phyloP scores from a whole-genome alignment of 495 filamentous ascomycete genomes.

The Lophium mytilinum region DNA sequence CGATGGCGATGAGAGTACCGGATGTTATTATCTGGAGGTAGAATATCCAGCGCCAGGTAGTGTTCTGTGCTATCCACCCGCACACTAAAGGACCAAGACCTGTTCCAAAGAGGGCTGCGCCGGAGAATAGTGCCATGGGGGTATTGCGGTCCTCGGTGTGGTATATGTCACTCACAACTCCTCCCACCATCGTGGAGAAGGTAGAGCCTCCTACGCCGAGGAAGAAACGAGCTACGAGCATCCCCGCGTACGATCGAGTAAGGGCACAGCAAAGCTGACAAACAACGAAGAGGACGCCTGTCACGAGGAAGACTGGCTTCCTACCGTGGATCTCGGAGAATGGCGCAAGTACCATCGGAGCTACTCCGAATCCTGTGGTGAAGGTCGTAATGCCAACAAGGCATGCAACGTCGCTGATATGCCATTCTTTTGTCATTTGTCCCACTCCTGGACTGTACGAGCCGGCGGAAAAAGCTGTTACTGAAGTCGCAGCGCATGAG shows the following conservation, averaged over 20 bases:
- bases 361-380: slow-evolving; percentile 71
- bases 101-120: slow-evolving; percentile 68
- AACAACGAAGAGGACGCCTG: slow-evolving; percentile 60
- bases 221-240: slow-evolving; percentile 70
- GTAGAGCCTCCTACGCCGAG: slow-evolving; percentile 68
- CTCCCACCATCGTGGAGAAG: slow-evolving; percentile 88
- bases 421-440: slow-evolving; percentile 56
- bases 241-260: slow-evolving; percentile 60
- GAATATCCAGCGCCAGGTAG: slow-evolving; percentile 83
- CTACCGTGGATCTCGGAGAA: slow-evolving; percentile 81
- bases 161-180: slow-evolving; percentile 85
- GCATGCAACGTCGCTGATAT: slow-evolving; percentile 55
- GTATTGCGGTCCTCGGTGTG: slow-evolving; percentile 71
- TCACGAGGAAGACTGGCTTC: slow-evolving; percentile 68
- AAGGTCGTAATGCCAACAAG: slow-evolving; percentile 77
- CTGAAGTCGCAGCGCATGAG: slow-evolving; percentile 63
- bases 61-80: slow-evolving; percentile 59
- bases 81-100: slow-evolving; percentile 69
- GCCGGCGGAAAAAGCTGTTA: slow-evolving; percentile 77
- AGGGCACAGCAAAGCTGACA: slow-evolving; percentile 71
- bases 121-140: slow-evolving; percentile 83
- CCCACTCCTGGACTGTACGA: slow-evolving; percentile 62
- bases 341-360: slow-evolving; percentile 85
- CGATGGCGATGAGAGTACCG: slow-evolving; percentile 49
- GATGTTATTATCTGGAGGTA: slow-evolving; percentile 72